Conservation (phyloP, 2,329 filamentous ascomycete species). For the Exutisphaerella laricina region DNA sequence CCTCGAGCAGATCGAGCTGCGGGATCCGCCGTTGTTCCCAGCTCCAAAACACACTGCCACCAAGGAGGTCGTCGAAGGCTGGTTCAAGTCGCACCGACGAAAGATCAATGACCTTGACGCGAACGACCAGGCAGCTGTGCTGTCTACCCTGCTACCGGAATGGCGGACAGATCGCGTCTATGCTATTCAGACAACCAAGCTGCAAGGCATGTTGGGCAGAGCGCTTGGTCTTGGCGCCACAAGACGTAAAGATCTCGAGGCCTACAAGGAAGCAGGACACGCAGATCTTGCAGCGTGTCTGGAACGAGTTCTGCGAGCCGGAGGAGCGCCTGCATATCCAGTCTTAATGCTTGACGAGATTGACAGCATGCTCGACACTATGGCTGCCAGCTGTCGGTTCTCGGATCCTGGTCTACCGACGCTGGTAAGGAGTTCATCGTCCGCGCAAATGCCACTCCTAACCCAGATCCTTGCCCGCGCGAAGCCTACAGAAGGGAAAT, state of each 20-base stretch:
- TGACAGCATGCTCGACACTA: conserved; percentile 56
- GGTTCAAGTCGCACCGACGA: conserved; percentile 62
- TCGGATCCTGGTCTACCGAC: conserved; percentile 58
- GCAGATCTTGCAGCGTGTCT: conserved; percentile 69
- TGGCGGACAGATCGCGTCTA: conserved; percentile 74
- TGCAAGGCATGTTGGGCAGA: conserved; percentile 63
- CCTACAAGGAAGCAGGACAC: conserved; percentile 54
- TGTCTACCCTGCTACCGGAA: conserved; percentile 72
- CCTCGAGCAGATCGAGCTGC: conserved; percentile 49
- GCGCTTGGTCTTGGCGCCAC: conserved; percentile 60
- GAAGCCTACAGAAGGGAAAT: conserved; percentile 69
- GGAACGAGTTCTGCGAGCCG: conserved; percentile 56
- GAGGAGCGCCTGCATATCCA: conserved; percentile 40
- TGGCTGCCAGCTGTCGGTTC: conserved; percentile 65
- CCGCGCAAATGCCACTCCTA: conserved; percentile 44
- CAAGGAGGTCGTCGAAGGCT: conserved; percentile 49
- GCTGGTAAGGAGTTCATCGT: conserved; percentile 22
- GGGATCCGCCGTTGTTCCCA: conserved; percentile 38
- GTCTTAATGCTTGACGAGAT: conserved; percentile 65
- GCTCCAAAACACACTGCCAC: conserved; percentile 23
- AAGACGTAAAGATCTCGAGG: conserved; percentile 56
- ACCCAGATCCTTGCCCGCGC: conserved; percentile 55
- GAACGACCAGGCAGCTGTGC: conserved; percentile 54
- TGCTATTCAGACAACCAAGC: conserved; percentile 54
- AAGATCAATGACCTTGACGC: conserved; percentile 54